These are phyloP conservation scores for Phytophthora syringae DNA, from an alignment of 352 stramenopile genomes.

Conservation along the genomic window DNA sequence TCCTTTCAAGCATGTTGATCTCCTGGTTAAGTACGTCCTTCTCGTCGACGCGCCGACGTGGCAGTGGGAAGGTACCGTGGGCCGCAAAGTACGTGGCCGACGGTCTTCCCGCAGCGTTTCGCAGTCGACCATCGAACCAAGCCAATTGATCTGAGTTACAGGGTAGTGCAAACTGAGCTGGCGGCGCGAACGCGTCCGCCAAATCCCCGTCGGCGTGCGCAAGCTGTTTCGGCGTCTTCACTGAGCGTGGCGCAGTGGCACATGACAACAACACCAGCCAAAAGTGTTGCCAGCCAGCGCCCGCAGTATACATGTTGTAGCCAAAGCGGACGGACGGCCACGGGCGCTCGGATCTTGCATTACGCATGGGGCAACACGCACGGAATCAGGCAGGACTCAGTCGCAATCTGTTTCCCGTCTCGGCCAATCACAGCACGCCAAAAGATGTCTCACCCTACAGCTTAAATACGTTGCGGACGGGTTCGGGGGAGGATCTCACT, in stretches of 20 bases:
- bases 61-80: background rate
- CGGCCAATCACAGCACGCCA: background rate
- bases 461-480: too few species aligned
- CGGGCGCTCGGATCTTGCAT: background rate
- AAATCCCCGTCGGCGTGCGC: conserved; percentile 11
- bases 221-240: background rate
- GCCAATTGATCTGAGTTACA: background rate
- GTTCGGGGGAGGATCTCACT: conserved; percentile 46
- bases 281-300: too few species aligned
- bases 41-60: conserved; percentile 5
- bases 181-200: background rate
- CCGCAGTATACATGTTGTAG: too few species aligned
- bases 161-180: background rate
- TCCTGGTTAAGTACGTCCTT: too few species aligned
- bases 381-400: conserved; percentile 18
- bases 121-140: background rate
- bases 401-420: conserved; percentile 12
- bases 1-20: too few species aligned
- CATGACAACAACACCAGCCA: background rate
- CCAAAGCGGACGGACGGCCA: background rate
- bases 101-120: background rate
- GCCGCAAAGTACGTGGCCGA: background rate
- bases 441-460: conserved; percentile 41
- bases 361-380: conserved; percentile 18
- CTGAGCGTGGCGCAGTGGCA: background rate